phyloP scores from a whole-genome alignment of 495 filamentous ascomycete genomes.

The Filosporella fistucella region DNA sequence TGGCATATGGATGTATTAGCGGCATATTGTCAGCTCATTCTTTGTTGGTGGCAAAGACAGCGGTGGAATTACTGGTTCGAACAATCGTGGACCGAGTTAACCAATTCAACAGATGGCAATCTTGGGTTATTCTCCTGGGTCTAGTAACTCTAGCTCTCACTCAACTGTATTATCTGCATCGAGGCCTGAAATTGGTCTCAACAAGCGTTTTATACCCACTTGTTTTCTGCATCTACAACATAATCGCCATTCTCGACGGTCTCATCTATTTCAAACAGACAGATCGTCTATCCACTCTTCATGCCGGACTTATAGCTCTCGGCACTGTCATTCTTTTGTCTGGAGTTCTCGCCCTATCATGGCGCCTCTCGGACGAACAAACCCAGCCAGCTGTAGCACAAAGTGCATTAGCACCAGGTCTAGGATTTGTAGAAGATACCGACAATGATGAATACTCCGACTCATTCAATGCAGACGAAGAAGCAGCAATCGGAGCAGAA shows the following conservation, averaged over 20 bases:
- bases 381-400: constrained; percentile 53
- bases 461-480: constrained; percentile 34
- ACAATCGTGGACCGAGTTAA: constrained; percentile 85
- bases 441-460: constrained; percentile 50
- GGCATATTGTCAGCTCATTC: constrained; percentile 93
- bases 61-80: constrained; percentile 92
- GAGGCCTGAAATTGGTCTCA: constrained; percentile 87
- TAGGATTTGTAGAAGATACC: constrained; percentile 63
- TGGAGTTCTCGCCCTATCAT: constrained; percentile 89
- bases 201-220: constrained; percentile 96
- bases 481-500: constrained; percentile 34
- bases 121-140: constrained; percentile 86
- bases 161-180: constrained; percentile 93
- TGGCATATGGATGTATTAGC: constrained; percentile 85
- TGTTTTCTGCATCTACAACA: constrained; percentile 99
- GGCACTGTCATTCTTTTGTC: constrained; percentile 81
- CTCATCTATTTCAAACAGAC: constrained; percentile 95
- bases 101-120: constrained; percentile 96
- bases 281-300: constrained; percentile 65
- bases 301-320: constrained; percentile 79
- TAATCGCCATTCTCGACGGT: constrained; percentile 95
- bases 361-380: constrained; percentile 78
- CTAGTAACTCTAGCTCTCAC: constrained; percentile 80
- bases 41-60: constrained; percentile 90
- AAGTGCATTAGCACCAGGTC: constrained; percentile 60